Evolutionary conservation across 1,139 yeast species (phyloP).

Genomic region (Suhomyces wounanorum): DNA sequence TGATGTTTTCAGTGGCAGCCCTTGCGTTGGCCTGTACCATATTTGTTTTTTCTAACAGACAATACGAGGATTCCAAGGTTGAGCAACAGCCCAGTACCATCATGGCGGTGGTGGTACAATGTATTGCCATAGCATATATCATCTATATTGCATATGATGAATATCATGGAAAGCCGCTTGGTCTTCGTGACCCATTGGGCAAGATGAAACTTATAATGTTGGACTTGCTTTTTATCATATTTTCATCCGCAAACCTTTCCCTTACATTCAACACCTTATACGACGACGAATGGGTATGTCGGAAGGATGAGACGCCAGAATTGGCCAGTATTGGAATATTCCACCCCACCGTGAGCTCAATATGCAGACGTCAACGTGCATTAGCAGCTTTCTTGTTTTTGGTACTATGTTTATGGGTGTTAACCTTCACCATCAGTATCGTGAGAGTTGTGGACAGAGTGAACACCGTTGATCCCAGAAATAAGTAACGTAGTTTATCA

Average conservation of each 20-base stretch:
- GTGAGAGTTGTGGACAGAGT: conserved; percentile 82
- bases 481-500: conserved; percentile 1
- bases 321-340: conserved; percentile 24
- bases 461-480: conserved; percentile 15
- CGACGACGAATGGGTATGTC: conserved; percentile 84
- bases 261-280: conserved; percentile 81
- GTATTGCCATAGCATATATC: conserved; percentile 75
- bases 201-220: conserved; percentile 76
- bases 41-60: conserved; percentile 47
- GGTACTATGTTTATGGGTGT: conserved; percentile 78
- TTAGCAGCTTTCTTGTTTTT: conserved; percentile 78
- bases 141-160: conserved; percentile 87
- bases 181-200: conserved; percentile 78
- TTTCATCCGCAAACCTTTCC: conserved; percentile 87
- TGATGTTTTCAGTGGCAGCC: conserved; percentile 61
- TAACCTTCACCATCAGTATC: conserved; percentile 80
- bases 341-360: conserved; percentile 39
- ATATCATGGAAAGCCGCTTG: conserved; percentile 87
- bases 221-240: conserved; percentile 86
- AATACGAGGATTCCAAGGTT: conserved; percentile 44
- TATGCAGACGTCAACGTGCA: conserved; percentile 81
- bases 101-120: conserved; percentile 86
- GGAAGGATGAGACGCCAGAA: conserved; percentile 24
- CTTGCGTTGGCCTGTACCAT: conserved; percentile 70
- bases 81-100: conserved; percentile 86